Conservation (phyloP, 208 protist genomes). For the Leishmania martiniquensis region DNA sequence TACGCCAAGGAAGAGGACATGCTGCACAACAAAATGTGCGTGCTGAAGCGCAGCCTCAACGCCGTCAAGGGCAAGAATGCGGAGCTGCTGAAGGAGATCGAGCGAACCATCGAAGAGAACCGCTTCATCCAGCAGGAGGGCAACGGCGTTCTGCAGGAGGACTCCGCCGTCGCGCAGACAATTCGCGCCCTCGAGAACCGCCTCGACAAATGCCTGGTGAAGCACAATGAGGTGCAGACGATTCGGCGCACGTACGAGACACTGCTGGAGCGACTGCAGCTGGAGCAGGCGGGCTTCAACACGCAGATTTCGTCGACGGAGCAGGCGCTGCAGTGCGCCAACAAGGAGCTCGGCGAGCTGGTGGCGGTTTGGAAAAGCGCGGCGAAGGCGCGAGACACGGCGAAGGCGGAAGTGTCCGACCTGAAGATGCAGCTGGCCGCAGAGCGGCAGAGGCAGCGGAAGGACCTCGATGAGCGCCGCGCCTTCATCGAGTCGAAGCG, state of each 20-base stretch:
- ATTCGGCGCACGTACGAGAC: slow-evolving; percentile 96
- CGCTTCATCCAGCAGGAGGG: slow-evolving; percentile 58
- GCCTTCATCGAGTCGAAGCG: slow-evolving; percentile 82
- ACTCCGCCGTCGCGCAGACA: slow-evolving; percentile 84
- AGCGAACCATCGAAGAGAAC: slow-evolving; percentile 53
- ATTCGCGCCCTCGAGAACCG: slow-evolving; percentile 95
- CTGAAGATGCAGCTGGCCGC: slow-evolving; percentile 74
- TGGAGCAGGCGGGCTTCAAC: slow-evolving; percentile 93
- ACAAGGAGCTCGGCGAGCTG: slow-evolving; percentile 92
- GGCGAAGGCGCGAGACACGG: slow-evolving; percentile 77
- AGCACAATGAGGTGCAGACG: slow-evolving; percentile 96
- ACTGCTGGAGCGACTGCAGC: slow-evolving; percentile 93
- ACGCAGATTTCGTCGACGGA: slow-evolving; percentile 90
- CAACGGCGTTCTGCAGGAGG: slow-evolving; percentile 61
- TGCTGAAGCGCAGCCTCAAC: slow-evolving; percentile 87
- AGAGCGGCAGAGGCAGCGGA: slow-evolving; percentile 75
- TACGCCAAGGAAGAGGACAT: slow-evolving; percentile 79
- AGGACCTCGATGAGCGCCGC: slow-evolving; percentile 87
- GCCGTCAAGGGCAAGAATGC: slow-evolving; percentile 81
- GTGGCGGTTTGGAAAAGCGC: slow-evolving; percentile 88
- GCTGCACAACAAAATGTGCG: slow-evolving; percentile 81
- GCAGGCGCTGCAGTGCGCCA: slow-evolving; percentile 86
- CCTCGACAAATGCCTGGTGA: slow-evolving; percentile 97
- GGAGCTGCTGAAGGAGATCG: slow-evolving; percentile 68
- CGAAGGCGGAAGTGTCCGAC: slow-evolving; percentile 77